Percentiles rank a stretch among this genome's conserved stretches.
Evolutionary conservation across 257 asterid genomes (phyloP).

Genomic region (Capsicum pubescens): DNA sequence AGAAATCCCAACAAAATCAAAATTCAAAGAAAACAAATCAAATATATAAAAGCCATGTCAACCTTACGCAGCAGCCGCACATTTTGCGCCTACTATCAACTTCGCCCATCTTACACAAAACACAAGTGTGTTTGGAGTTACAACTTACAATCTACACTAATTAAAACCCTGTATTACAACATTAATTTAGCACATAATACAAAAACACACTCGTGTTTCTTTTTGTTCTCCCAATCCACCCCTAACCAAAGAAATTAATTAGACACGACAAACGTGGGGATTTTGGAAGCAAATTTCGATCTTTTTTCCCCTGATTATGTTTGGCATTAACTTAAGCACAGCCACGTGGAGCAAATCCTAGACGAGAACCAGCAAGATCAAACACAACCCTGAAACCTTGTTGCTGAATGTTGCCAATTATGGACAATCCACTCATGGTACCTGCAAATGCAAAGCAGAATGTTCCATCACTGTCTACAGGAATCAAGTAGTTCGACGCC

Average conservation of each 20-base stretch:
- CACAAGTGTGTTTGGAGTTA: background rate
- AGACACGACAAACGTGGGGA: background rate
- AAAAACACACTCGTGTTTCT: constrained; percentile 24
- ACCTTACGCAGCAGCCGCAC: background rate
- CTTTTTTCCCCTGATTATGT: too few relatives aligned
- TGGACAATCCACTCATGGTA: constrained; percentile 59
- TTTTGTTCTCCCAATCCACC: background rate
- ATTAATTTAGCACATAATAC: background rate
- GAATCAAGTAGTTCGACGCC: constrained; percentile 87
- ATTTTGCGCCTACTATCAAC: constrained; percentile 21
- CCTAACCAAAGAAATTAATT: background rate
- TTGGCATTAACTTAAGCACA: constrained; percentile 36
- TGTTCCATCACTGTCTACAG: constrained; percentile 70
- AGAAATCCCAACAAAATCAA: background rate
- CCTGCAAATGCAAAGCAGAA: constrained; percentile 98
- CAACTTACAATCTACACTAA: constrained; percentile 8
- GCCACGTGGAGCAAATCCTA: constrained; percentile 51
- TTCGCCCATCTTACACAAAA: background rate
- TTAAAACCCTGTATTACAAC: constrained; percentile 7
- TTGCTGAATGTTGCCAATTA: constrained; percentile 57
- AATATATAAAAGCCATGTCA: background rate
- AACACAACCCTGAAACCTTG: constrained; percentile 53
- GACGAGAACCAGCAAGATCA: constrained; percentile 45
- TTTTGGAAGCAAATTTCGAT: background rate
- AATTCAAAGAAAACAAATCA: background rate